Conservation (phyloP, 495 filamentous ascomycete species). For the Podospora sp. region DNA sequence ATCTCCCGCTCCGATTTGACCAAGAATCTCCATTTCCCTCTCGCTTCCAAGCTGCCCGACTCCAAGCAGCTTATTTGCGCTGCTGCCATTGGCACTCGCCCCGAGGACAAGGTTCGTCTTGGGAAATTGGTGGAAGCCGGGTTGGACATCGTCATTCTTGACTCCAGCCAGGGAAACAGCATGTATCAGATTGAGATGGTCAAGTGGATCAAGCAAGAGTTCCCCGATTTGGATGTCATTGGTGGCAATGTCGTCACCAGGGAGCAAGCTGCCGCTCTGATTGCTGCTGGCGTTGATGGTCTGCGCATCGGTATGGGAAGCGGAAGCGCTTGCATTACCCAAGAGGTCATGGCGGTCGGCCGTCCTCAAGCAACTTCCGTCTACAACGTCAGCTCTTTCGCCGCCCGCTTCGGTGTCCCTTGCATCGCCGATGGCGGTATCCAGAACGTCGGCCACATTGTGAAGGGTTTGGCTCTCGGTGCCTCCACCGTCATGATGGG, state of each 20-base stretch:
- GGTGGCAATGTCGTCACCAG: slow-evolving; percentile 97
- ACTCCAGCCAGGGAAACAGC: slow-evolving; percentile 95
- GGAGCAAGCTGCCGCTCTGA: slow-evolving; percentile 88
- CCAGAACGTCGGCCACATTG: slow-evolving; percentile 98
- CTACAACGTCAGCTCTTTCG: slow-evolving; percentile 84
- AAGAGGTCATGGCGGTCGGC: slow-evolving; percentile 99
- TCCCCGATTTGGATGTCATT: slow-evolving; percentile 88
- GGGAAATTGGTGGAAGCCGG: slow-evolving; percentile 89
- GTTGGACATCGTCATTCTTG: slow-evolving; percentile 91
- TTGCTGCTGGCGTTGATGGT: slow-evolving; percentile 93
- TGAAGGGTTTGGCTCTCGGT: slow-evolving; percentile 94
- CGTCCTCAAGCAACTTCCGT: slow-evolving; percentile 93
- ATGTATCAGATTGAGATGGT: slow-evolving; percentile 98
- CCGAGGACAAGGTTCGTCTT: slow-evolving; percentile 86
- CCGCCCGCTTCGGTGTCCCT: slow-evolving; percentile 90
- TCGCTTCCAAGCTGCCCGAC: slow-evolving; percentile 93
- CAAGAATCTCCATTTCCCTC: slow-evolving; percentile 97
- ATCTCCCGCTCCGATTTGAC: slow-evolving; percentile 96
- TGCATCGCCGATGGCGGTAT: slow-evolving; percentile 98
- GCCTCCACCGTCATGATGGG: slow-evolving; percentile 99
- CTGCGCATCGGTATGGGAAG: slow-evolving; percentile 99
- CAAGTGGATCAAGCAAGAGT: slow-evolving; percentile 86
- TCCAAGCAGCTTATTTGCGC: slow-evolving; percentile 98
- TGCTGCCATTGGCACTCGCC: slow-evolving; percentile 91
- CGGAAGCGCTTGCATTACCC: slow-evolving; percentile 97